Base-by-base conservation (phyloP, 345 rosid genomes). In the Noccaea caerulescens region DNA sequence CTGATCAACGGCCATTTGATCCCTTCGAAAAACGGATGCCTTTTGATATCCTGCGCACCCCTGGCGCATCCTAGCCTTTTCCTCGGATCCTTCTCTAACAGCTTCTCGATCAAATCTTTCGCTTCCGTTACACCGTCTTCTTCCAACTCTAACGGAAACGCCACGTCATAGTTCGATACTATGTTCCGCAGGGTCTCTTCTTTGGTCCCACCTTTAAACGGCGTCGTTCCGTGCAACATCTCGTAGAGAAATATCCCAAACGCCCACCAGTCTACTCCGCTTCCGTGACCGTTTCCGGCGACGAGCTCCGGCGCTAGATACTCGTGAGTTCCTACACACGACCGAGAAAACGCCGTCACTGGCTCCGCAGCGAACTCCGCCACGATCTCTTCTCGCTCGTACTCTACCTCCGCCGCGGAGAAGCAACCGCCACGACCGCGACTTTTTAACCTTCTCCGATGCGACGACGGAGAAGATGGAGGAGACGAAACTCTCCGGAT, bases 221-320 rank as follows among this genome's bases (percentile, higher is more conserved):
- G 97, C 54, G 98, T 88, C 73, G 82, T 65, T 0, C 97, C 97
- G 53, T 85, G 55, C 52, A 84, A 14, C 69, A 93, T 50, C 78
- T 93, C 97, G 87, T 87, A 85, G 6, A 81, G 61, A 20, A 93
- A 72, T 23, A 91, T 77, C 72, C 98, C 98, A 33, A 91, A 84
- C 18, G 98, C 94, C 98, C 97, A 93, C 97, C 98, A 93, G 67
- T 93, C 96, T 33, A 93, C 97, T 38, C 94, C 92, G 79, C 85
- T 91, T 34, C 96, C 97, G 73, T 93, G 97, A 4, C 92, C 96
- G 66, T 79, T 83, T 0, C 94, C 97, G 16, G 85, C 57, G 32
- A 93, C 85, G 23, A 88, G 77, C 84, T 93, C 98, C 70, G 97
- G 98, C 61, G 97, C 92, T 18, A 90, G 69, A 78, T 93, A 93